Evolutionary conservation across 2,329 filamentous ascomycete species (phyloP), one percentile per base, ranked within the genome.

Genomic region (Aureobasidium pullulans): DNA sequence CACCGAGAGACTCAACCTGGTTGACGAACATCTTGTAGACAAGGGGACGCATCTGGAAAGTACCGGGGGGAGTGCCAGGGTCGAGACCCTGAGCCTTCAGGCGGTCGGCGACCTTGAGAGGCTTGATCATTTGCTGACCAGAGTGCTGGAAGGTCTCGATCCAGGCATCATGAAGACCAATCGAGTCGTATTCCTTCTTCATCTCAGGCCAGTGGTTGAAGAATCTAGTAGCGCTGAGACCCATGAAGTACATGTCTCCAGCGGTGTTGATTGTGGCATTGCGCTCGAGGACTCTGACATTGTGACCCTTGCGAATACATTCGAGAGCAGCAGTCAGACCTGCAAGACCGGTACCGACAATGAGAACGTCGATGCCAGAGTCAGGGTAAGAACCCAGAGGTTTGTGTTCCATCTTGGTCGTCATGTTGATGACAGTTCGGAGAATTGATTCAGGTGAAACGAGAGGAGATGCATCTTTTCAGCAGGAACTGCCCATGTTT

Each of bases 221-320:
- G 70, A 81, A 81, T 39, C 73, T 75, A 46, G 78, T 82, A 23
- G 80, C 80, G 48, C 77, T 80, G 23, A 83, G 73, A 9, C 80
- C 79, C 77, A 84, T 83, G 67, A 82, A 82, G 70, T 81, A 82
- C 78, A 82, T 83, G 68, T 84, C 81, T 80, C 79, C 79, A 58
- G 76, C 74, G 11, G 78, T 80, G 68, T 80, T 81, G 68, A 81
- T 80, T 47, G 73, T 71, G 13, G 71, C 66, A 60, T 78, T 77
- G 16, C 68, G 64, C 65, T 69, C 68, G 16, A 69, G 62, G 19
- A 69, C 66, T 13, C 63, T 66, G 19, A 69, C 68, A 62, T 63
- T 68, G 63, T 69, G 67, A 28, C 68, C 68, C 62, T 70, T 70
- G 58, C 68, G 66, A 32, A 67, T 64, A 57, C 66, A 68, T 60